Evolutionary conservation across 805 yeast species (phyloP), one percentile per base, ranked within the genome.

Genomic region (fission yeast (Schizosaccharomyces pombe)): DNA sequence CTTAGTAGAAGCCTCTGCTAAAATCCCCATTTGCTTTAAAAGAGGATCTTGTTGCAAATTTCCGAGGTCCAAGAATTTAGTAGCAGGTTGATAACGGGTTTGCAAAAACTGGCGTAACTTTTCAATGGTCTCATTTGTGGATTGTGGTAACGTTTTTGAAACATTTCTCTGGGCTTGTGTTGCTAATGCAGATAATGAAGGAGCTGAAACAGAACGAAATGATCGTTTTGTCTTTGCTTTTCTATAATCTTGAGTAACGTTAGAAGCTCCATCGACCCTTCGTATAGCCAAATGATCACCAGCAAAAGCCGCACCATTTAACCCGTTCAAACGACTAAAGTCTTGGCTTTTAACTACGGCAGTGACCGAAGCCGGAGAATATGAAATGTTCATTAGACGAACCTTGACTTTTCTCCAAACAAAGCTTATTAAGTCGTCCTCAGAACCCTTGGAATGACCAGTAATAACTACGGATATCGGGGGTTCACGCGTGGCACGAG

Each of bases 31-130:
- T 19, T 72, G 67, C 11, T 65, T 68, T 43, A 89, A 69, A 9
- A 67, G 70, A 31, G 75, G 80, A 63, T 85, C 97, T 40, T 72
- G 72, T 56, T 75, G 73, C 62, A 86, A 76, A 54, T 69, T 71
- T 3, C 79, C 72, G 53, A 91, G 69, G 62, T 89, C 82, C 56
- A 91, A 70, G 72, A 91, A 66, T 62, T 77, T 78, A 12, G 72
- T 60, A 12, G 72, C 74, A 0, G 80, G 72, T 60, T 82, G 77
- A 66, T 83, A 89, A 54, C 97, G 71, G 55, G 77, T 67, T 55
- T 69, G 68, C 53, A 91, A 66, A 58, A 87, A 81, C 26, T 67
- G 64, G 55, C 74, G 75, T 55, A 89, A 68, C 16, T 80, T 62
- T n/a, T 74, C 76, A 52, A 85, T 75, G 0, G 95, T 78, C 55